phyloP scores from a whole-genome alignment of 805 yeast species.

The Candida schatavii region DNA sequence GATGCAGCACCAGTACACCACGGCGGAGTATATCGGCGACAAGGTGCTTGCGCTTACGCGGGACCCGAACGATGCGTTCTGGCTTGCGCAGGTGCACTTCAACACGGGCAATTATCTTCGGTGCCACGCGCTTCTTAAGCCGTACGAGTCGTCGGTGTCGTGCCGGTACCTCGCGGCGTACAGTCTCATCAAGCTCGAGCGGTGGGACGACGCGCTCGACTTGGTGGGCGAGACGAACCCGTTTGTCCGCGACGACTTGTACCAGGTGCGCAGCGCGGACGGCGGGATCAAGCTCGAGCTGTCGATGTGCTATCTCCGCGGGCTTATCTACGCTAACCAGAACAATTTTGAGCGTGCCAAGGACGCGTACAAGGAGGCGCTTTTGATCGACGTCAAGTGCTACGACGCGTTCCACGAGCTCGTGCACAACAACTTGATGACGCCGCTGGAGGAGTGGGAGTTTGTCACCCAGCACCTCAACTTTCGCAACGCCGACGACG shows the following conservation, averaged over 20 bases:
- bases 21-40: conserved; percentile 91
- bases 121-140: conserved; percentile 68
- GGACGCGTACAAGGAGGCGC: conserved; percentile 83
- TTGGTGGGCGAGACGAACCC: conserved; percentile 82
- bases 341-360: conserved; percentile 84
- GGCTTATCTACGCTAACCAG: conserved; percentile 76
- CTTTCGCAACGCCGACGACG: conserved; percentile 65
- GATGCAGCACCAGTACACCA: conserved; percentile 84
- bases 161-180: conserved; percentile 81
- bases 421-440: conserved; percentile 64
- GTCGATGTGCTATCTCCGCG: conserved; percentile 81
- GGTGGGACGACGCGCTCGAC: conserved; percentile 87
- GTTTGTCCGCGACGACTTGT: conserved; percentile 45
- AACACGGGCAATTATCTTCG: conserved; percentile 72
- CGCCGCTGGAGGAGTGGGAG: conserved; percentile 88
- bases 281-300: conserved; percentile 88
- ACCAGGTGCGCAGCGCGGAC: conserved; percentile 48
- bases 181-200: conserved; percentile 66
- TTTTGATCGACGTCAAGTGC: conserved; percentile 83
- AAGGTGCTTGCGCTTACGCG: conserved; percentile 78
- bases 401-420: conserved; percentile 88
- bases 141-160: conserved; percentile 58
- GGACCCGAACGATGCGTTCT: conserved; percentile 92
- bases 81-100: conserved; percentile 91
- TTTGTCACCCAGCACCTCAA: conserved; percentile 59